These are phyloP conservation scores for Ustilago trichophora DNA, from an alignment of 1,284 basidiomycete genomes.

Conservation along the genomic window DNA sequence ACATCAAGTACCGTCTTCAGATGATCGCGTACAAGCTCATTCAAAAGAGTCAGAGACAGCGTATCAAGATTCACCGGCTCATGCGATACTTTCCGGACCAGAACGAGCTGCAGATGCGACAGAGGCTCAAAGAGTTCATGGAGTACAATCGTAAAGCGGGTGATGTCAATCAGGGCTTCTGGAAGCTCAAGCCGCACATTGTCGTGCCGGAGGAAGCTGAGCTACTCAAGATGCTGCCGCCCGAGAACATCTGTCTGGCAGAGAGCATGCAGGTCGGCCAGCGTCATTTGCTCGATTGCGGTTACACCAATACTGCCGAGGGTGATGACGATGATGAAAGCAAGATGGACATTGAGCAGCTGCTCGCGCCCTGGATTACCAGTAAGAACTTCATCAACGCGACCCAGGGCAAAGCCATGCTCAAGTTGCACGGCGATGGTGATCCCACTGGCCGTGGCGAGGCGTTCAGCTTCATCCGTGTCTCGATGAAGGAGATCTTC, in stretches of 20 bases:
- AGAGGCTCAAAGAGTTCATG: slow-evolving; percentile 98
- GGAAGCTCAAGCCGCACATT: slow-evolving; percentile 84
- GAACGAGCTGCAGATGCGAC: slow-evolving; percentile 97
- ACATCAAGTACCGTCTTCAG: slow-evolving; percentile 90
- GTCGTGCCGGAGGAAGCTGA: slow-evolving; percentile 72
- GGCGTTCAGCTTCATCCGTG: slow-evolving; percentile 94
- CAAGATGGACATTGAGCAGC: slow-evolving; percentile 91
- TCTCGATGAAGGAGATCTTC: slow-evolving; percentile 99
- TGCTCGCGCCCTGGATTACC: slow-evolving; percentile 97
- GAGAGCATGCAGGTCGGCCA: slow-evolving; percentile 99
- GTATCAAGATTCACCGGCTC: slow-evolving; percentile 88
- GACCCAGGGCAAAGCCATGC: slow-evolving; percentile 96
- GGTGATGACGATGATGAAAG: slow-evolving; percentile 76
- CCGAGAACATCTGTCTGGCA: slow-evolving; percentile 90
- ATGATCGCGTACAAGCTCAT: slow-evolving; percentile 94
- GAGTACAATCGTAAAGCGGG: slow-evolving; percentile 84
- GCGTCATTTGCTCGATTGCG: slow-evolving; percentile 90
- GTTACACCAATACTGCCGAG: slow-evolving; percentile 89
- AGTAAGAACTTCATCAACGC: slow-evolving; percentile 97
- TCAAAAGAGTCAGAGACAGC: slow-evolving; percentile 83
- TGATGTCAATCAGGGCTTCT: slow-evolving; percentile 88
- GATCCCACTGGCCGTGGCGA: slow-evolving; percentile 95
- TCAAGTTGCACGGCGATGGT: slow-evolving; percentile 93
- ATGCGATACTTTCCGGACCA: slow-evolving; percentile 99
- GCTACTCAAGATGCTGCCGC: slow-evolving; percentile 90